These are phyloP conservation scores for Zopfia rhizophila DNA, from an alignment of 2,329 filamentous ascomycete species.

Conservation along the genomic window DNA sequence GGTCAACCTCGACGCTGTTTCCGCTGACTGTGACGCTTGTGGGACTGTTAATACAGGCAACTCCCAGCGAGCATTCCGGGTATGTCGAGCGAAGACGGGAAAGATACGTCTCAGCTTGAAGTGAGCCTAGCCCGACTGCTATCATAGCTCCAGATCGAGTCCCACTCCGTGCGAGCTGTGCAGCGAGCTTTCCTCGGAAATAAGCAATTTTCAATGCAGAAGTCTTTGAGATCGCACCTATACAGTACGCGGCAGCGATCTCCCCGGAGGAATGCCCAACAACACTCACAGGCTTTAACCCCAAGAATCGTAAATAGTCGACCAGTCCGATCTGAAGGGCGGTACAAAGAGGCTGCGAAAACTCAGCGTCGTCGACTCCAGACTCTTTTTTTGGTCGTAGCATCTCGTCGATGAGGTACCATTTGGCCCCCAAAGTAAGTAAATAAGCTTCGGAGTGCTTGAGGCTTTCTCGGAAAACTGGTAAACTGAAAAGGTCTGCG, in stretches of 20 bases:
- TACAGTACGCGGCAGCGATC: conserved; percentile 37
- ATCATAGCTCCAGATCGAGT: conserved; percentile 36
- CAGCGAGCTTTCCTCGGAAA: conserved; percentile 28
- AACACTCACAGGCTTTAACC: conserved; percentile 22
- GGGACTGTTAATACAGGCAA: conserved; percentile 51
- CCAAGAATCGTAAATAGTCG: conserved; percentile 23
- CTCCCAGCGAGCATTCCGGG: conserved; percentile 12
- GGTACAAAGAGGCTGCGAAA: conserved; percentile 29
- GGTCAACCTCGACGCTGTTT: conserved; percentile 47
- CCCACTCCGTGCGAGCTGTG: conserved; percentile 24
- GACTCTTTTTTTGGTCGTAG: conserved; percentile 12
- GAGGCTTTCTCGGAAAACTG: conserved; percentile 21
- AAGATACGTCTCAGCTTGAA: conserved; percentile 17
- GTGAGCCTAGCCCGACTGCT: conserved; percentile 37
- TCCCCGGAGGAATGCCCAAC: conserved; percentile 37
- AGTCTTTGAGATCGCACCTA: conserved; percentile 27
- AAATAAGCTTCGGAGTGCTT: conserved; percentile 14
- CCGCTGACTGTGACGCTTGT: conserved; percentile 59
- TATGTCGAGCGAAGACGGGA: conserved; percentile 10
- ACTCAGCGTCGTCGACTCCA: conserved; percentile 23
- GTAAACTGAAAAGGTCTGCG: conserved; percentile 41
- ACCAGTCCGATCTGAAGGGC: conserved; percentile 32
- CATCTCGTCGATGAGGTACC: conserved; percentile 26
- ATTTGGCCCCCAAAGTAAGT: conserved; percentile 9
- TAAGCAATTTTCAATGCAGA: conserved; percentile 27